These are phyloP conservation scores for Lignosus rhinocerotis DNA, from an alignment of 1,284 basidiomycete genomes.

Conservation along the genomic window DNA sequence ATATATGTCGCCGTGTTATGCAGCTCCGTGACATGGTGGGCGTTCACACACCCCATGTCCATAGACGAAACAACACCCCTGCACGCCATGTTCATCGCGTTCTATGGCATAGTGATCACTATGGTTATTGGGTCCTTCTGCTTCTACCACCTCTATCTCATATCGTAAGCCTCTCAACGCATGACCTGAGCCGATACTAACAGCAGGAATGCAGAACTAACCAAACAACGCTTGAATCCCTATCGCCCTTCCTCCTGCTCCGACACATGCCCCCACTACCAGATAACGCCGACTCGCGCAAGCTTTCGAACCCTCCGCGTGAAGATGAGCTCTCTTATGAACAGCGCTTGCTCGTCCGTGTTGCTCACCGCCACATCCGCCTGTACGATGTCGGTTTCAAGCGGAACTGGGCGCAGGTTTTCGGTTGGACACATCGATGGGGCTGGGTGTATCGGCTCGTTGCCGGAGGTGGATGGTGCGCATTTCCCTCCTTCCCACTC, in stretches of 20 bases:
- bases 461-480: constrained; percentile 66
- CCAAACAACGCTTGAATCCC: constrained; percentile 82
- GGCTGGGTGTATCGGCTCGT: constrained; percentile 55
- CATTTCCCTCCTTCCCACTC: neutral
- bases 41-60: constrained; percentile 60
- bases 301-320: constrained; percentile 64
- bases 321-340: constrained; percentile 74
- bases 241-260: constrained; percentile 76
- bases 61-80: constrained; percentile 68
- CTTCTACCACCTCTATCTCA: constrained; percentile 78
- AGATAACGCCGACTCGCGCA: constrained; percentile 41
- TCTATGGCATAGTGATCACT: constrained; percentile 62
- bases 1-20: constrained; percentile 62
- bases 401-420: constrained; percentile 67
- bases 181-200: neutral
- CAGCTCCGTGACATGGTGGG: constrained; percentile 60
- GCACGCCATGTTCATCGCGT: constrained; percentile 67
- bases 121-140: constrained; percentile 78
- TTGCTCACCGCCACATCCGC: constrained; percentile 65
- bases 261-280: constrained; percentile 64
- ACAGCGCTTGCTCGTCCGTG: constrained; percentile 68
- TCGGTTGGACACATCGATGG: constrained; percentile 53
- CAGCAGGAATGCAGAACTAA: constrained; percentile 60
- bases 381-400: constrained; percentile 80
- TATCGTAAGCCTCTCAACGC: constrained; percentile 54